Conservation (phyloP, 2,329 filamentous ascomycete genomes). For the Tolypocladium ovalisporum region DNA sequence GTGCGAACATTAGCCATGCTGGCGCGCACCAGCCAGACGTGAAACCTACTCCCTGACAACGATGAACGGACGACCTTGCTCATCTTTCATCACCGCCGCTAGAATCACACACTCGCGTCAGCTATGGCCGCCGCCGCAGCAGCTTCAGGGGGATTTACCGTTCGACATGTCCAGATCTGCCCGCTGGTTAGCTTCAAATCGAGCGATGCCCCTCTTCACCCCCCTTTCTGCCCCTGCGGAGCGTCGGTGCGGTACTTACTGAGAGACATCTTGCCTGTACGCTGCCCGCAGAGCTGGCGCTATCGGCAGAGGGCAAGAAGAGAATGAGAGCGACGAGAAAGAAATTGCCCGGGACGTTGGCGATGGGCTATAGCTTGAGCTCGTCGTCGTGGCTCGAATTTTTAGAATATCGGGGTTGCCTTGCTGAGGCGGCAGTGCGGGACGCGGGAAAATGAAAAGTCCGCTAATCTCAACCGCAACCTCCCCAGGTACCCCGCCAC, state of each 20-base stretch:
- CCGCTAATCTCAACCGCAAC: not conserved
- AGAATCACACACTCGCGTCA: constrained; percentile 7
- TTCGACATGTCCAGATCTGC: constrained; percentile 75
- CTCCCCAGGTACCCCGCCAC: constrained; percentile 6
- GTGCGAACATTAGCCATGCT: constrained; percentile 11
- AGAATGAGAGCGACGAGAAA: constrained; percentile 4
- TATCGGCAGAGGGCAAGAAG: constrained; percentile 4
- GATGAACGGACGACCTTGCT: constrained; percentile 94
- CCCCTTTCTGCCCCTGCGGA: not conserved
- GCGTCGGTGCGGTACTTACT: constrained; percentile 20
- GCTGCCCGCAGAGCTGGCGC: constrained; percentile 15
- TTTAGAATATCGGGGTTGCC: constrained; percentile 7
- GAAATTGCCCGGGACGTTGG: constrained; percentile 12
- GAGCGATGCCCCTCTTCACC: not conserved
- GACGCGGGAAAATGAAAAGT: constrained; percentile 17
- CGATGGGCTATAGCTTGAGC: constrained; percentile 18
- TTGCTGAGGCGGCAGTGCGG: constrained; percentile 11
- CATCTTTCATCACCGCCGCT: constrained; percentile 84
- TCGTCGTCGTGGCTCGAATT: constrained; percentile 18
- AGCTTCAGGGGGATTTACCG: constrained; percentile 40
- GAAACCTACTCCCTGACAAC: constrained; percentile 83
- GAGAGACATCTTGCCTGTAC: constrained; percentile 24
- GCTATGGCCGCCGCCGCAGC: constrained; percentile 8
- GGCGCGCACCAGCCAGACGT: not conserved
- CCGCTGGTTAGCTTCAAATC: constrained; percentile 21